Conservation (phyloP, 768 basidiomycete species). For the Auriscalpium microsporum region DNA sequence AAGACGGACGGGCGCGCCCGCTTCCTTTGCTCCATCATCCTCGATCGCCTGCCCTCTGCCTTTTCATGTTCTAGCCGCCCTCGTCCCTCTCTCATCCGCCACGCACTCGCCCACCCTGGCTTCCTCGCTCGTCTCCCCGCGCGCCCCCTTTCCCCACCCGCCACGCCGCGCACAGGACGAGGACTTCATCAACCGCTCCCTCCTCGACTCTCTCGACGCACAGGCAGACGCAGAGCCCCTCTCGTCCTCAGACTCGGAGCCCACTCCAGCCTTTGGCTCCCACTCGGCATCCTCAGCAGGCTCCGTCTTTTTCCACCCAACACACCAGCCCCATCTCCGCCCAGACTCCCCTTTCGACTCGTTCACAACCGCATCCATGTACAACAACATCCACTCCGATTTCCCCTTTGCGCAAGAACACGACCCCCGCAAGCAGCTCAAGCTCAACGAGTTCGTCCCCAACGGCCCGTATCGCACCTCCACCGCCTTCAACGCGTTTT, state of each 20-base stretch:
- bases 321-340: constrained; percentile 40
- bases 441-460: constrained; percentile 13
- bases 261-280: constrained; percentile 33
- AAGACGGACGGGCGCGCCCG: constrained; percentile 19
- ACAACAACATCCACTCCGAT: constrained; percentile 19
- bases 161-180: constrained; percentile 41
- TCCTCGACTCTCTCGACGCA: constrained; percentile 75
- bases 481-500: constrained; percentile 16
- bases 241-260: constrained; percentile 44
- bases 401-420: constrained; percentile 7
- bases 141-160: constrained; percentile 22
- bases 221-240: constrained; percentile 74
- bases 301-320: constrained; percentile 44
- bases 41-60: constrained; percentile 14
- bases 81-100: constrained; percentile 17
- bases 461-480: constrained; percentile 15
- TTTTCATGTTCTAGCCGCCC: constrained; percentile 11
- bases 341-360: constrained; percentile 41
- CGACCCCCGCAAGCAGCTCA: constrained; percentile 12
- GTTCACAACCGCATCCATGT: constrained; percentile 25
- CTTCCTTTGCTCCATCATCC: constrained; percentile 20
- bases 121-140: constrained; percentile 24
- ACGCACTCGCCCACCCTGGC: constrained; percentile 25
- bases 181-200: constrained; percentile 80
- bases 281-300: constrained; percentile 40